Percentiles rank a stretch among this genome's conserved stretches.
Conservation (phyloP, 306 rosid genomes). For the Castanea mollissima region DNA sequence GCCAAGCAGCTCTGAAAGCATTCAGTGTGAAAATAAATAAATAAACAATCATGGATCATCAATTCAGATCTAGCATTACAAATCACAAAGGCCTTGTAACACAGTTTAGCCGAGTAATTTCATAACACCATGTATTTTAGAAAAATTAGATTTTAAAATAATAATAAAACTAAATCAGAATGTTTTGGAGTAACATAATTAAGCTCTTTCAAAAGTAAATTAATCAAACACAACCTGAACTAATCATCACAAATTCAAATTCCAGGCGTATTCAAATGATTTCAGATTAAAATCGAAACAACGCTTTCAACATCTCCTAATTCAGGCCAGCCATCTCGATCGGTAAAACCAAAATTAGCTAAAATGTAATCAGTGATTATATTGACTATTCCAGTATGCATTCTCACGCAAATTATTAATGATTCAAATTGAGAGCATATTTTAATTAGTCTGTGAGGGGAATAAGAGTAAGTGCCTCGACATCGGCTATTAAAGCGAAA, state of each 20-base stretch:
- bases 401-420: not conserved
- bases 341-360: not conserved
- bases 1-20: constrained; percentile 77
- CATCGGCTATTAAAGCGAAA: constrained; percentile 69
- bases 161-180: not conserved
- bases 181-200: not conserved
- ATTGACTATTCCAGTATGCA: not conserved
- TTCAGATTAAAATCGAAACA: not conserved
- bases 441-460: not conserved
- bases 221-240: no score
- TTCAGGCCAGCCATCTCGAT: not conserved
- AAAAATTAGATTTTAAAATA: no score
- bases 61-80: not conserved
- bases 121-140: not conserved
- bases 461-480: constrained; percentile 39
- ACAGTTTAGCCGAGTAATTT: not conserved
- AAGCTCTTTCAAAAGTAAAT: not conserved
- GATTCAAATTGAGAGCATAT: not conserved
- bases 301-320: no score
- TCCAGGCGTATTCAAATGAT: not conserved
- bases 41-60: not conserved
- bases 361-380: not conserved
- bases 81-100: not conserved
- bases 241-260: not conserved
- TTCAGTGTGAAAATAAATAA: not conserved